A percentile compares a stretch with the other conserved stretches of the same genome.
Evolutionary conservation across 805 yeast genomes (phyloP).

Genomic region (Zygosaccharomyces bisporus): DNA sequence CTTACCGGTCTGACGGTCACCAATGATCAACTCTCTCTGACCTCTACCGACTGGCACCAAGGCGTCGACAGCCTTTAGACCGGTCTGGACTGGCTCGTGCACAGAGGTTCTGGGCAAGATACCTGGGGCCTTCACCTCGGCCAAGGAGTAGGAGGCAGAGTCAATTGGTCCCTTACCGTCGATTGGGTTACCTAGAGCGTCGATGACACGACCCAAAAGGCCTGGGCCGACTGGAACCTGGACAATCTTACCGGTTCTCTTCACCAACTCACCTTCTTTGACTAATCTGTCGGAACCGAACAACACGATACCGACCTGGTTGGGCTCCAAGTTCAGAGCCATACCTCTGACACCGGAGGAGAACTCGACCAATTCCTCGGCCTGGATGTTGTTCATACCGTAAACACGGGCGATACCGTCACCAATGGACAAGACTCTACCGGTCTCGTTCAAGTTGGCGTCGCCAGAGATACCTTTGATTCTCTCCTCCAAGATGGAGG

Average conservation of each 20-base stretch:
- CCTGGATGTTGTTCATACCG: slow-evolving; percentile 99
- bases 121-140: slow-evolving; percentile 99
- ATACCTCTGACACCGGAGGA: slow-evolving; percentile 99
- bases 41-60: slow-evolving; percentile 99
- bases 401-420: slow-evolving; percentile 99
- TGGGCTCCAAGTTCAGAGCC: slow-evolving; percentile 99
- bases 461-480: slow-evolving; percentile 98
- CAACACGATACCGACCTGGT: slow-evolving; percentile 99
- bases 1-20: slow-evolving; percentile 99
- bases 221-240: slow-evolving; percentile 99
- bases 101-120: slow-evolving; percentile 99
- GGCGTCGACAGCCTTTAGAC: slow-evolving; percentile 98
- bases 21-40: slow-evolving; percentile 99
- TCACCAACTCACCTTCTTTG: slow-evolving; percentile 99
- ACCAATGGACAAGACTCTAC: slow-evolving; percentile 98
- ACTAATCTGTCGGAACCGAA: slow-evolving; percentile 99
- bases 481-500: slow-evolving; percentile 97
- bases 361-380: slow-evolving; percentile 99
- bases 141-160: slow-evolving; percentile 80
- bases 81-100: slow-evolving; percentile 99
- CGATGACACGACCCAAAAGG: slow-evolving; percentile 98
- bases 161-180: slow-evolving; percentile 99
- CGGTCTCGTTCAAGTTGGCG: slow-evolving; percentile 97
- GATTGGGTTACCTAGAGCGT: slow-evolving; percentile 98
- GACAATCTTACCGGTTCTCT: slow-evolving; percentile 99